phyloP scores from a whole-genome alignment of 306 rosid genomes.

The Begonia masoniana region DNA sequence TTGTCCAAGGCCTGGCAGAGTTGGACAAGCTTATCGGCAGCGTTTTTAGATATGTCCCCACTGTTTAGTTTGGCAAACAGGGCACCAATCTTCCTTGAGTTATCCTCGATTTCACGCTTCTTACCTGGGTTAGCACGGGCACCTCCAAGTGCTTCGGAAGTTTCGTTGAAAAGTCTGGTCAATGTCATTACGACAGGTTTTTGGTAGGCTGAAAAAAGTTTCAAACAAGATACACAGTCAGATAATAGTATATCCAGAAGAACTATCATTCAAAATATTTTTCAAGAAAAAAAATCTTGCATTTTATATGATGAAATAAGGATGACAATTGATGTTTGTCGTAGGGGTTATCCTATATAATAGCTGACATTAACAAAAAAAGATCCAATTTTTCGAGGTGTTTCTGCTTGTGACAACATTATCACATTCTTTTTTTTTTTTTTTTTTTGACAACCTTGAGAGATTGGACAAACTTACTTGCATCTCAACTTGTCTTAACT shows the following conservation, averaged over 20 bases:
- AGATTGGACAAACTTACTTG: no score
- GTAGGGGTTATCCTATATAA: no score
- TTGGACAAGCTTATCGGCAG: constrained; percentile 78
- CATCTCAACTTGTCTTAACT: no score
- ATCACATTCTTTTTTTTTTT: no score
- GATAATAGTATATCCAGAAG: constrained; percentile 4
- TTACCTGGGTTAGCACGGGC: constrained; percentile 82
- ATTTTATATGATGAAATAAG: no score
- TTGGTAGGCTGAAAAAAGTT: constrained; percentile 43
- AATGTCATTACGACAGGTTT: constrained; percentile 57
- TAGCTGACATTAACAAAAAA: no score
- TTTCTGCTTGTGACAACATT: no score
- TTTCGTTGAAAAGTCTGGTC: constrained; percentile 86
- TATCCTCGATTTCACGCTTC: constrained; percentile 96
- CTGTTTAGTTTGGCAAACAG: constrained; percentile 80
- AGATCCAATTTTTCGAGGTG: no score
- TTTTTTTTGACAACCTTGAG: no score
- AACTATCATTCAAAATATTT: no score
- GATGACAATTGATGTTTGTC: no score
- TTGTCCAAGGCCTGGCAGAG: constrained; percentile 84
- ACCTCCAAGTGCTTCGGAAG: constrained; percentile 87
- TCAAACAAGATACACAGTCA: not conserved
- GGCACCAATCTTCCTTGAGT: constrained; percentile 81
- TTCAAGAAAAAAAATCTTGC: no score
- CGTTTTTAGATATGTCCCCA: constrained; percentile 82